Conservation (phyloP, 192 early-diverging fungal genomes). For the Coemansia sp. region DNA sequence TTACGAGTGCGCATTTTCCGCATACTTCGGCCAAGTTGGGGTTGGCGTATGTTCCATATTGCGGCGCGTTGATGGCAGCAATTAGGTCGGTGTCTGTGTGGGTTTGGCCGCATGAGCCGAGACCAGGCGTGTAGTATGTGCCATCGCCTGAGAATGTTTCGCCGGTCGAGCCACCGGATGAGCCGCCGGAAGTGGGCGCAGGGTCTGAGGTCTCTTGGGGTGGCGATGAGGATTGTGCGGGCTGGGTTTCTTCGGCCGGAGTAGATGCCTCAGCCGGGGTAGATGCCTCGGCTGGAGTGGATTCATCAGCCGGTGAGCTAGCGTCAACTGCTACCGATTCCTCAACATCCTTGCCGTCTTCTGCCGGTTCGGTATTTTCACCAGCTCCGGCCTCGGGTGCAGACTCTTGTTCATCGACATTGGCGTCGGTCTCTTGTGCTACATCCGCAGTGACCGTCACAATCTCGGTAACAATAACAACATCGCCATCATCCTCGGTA, state of each 20-base stretch:
- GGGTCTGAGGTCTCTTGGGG: background rate
- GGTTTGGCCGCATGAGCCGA: conserved; percentile 57
- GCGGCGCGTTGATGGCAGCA: conserved; percentile 59
- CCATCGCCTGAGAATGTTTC: conserved; percentile 57
- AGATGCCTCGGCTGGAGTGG: background rate
- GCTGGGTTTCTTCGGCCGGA: background rate
- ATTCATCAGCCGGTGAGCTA: background rate
- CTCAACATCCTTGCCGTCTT: background rate
- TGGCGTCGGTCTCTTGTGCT: background rate
- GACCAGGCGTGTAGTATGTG: conserved; percentile 57
- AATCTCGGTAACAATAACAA: conserved; percentile 23
- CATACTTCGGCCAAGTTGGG: conserved; percentile 53
- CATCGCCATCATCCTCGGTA: conserved; percentile 1
- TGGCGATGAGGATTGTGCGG: background rate
- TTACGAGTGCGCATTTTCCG: conserved; percentile 55
- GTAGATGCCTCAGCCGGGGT: background rate
- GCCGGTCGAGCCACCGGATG: conserved; percentile 19
- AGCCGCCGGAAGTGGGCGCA: background rate
- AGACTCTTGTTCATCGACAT: background rate
- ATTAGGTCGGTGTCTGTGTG: conserved; percentile 54
- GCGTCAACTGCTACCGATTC: background rate
- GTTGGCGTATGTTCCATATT: conserved; percentile 55
- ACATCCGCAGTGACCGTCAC: conserved; percentile 27
- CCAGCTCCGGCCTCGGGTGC: background rate
- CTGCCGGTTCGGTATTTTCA: background rate